Percentiles rank a stretch among this genome's conserved stretches.
These are phyloP conservation scores for Penicillium sp. DNA, from an alignment of 2,329 filamentous ascomycete genomes.

Conservation along the genomic window DNA sequence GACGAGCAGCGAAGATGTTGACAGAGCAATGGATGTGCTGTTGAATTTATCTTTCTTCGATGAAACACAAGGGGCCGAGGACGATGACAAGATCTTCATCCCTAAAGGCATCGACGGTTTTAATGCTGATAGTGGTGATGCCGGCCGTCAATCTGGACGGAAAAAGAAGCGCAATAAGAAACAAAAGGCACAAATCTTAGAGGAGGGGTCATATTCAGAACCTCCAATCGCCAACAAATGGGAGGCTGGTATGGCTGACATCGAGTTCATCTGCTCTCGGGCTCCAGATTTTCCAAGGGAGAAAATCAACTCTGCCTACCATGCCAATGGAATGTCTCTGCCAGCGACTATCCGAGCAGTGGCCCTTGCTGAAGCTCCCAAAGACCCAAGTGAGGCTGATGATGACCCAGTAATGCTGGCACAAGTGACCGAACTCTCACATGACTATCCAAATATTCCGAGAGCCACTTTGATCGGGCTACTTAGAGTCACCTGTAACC, in stretches of 20 bases:
- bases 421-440: conserved; percentile 55
- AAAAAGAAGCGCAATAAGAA: conserved; percentile 40
- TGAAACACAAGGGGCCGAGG: conserved; percentile 58
- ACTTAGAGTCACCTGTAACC: conserved; percentile 58
- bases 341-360: conserved; percentile 57
- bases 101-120: conserved; percentile 83
- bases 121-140: conserved; percentile 53
- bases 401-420: conserved; percentile 47
- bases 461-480: conserved; percentile 52
- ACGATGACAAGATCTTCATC: conserved; percentile 43
- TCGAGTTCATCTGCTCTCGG: conserved; percentile 61
- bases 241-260: conserved; percentile 56
- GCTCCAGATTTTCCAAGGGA: conserved; percentile 48
- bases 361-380: conserved; percentile 48
- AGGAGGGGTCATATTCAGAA: conserved; percentile 16
- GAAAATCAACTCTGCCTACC: conserved; percentile 58
- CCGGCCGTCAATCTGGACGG: conserved; percentile 41
- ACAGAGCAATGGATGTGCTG: conserved; percentile 73
- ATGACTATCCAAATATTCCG: conserved; percentile 56
- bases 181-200: conserved; percentile 13
- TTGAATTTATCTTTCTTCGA: conserved; percentile 78
- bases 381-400: conserved; percentile 34
- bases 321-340: conserved; percentile 58
- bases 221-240: conserved; percentile 53
- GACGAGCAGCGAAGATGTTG: conserved; percentile 66